phyloP scores from a whole-genome alignment of 1,284 basidiomycete genomes.

The Cutaneotrichosporon arboriforme region DNA sequence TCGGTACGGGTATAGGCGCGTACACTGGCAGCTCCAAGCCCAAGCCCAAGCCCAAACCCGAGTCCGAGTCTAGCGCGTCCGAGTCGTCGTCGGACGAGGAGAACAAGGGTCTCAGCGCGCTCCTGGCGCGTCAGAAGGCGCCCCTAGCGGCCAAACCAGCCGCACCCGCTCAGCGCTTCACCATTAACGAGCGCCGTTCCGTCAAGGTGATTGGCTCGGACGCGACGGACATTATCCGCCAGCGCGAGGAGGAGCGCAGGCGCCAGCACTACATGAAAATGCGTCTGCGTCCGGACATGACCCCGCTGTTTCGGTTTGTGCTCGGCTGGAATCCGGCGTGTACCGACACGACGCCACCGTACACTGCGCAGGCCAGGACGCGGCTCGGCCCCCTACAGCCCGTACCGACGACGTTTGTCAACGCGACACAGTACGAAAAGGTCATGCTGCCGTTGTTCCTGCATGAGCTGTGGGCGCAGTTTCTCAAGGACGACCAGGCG shows the following conservation, averaged over 20 bases:
- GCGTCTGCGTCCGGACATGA: conserved; percentile 76
- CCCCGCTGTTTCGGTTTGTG: conserved; percentile 70
- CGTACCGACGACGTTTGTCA: conserved; percentile 64
- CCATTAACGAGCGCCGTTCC: conserved; percentile 51
- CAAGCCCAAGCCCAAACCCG: conserved; percentile 11
- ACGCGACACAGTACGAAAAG: conserved; percentile 64
- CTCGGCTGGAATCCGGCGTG: conserved; percentile 82
- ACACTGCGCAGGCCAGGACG: conserved; percentile 54
- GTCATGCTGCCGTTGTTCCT: conserved; percentile 83
- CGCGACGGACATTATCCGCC: conserved; percentile 39
- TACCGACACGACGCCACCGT: conserved; percentile 53
- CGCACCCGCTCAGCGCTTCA: conserved; percentile 46
- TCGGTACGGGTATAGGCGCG: conserved; percentile 39
- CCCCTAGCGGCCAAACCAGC: conserved; percentile 42
- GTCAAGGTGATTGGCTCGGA: conserved; percentile 58
- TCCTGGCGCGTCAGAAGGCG: conserved; percentile 53
- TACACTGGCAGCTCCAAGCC: conserved; percentile 26
- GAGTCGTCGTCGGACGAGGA: conserved; percentile 54
- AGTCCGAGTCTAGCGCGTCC: conserved; percentile 38
- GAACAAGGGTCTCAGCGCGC: conserved; percentile 54
- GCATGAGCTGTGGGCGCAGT: conserved; percentile 92
- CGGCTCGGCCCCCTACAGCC: conserved; percentile 39
- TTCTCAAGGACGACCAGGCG: conserved; percentile 65
- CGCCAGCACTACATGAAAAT: conserved; percentile 61
- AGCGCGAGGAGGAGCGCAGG: conserved; percentile 54